Base-by-base conservation (phyloP, 108 stramenopile genomes). In the Cyclotella cryptica region DNA sequence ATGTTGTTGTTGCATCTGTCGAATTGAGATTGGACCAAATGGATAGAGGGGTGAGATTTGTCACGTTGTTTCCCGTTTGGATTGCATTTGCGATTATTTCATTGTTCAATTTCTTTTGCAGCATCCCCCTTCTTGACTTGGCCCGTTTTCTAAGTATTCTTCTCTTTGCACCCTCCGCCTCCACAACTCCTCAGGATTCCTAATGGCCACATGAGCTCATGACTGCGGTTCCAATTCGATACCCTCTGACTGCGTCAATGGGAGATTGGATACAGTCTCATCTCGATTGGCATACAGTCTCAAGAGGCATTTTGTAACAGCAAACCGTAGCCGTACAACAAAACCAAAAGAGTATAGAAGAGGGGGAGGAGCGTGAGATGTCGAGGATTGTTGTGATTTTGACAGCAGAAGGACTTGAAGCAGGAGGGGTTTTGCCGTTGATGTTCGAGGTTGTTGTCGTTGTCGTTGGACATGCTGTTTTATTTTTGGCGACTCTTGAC, bases 401-500 rank as follows among this genome's bases (percentile, higher is more conserved):
- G 77, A n/a, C 70, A 69, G 14, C 69, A 65, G 45, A 78, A 78
- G 29, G 77, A 63, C 35, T 78, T 71, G 40, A 78, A 71, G 2
- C 77, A 62, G 40, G 64, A 57, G 24, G 75, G 75, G 1, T 66
- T 28, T 2, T 72, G 59, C 4, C 49, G 59, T 6, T 62, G 71
- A 3, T n/a, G 12, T 22, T 65, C 12, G 43, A 43, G 18, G 45
- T 1, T 44, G 45, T 6, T 2, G 35, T n/a, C n/a, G n/a, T n/a
- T n/a, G n/a, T n/a, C 35, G 35, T 35, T 6, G 35, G 35, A 35
- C 35, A 35, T 35, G 35, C n/a, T n/a, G n/a, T n/a, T n/a, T n/a
- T n/a, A n/a, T n/a, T n/a, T n/a, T n/a, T n/a, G n/a, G 6, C 35
- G 35, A 18, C 19, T 18, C 49, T 51, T 3, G n/a, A 51, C 19